A percentile compares a stretch with the other conserved stretches of the same genome.
phyloP scores from a whole-genome alignment of 1,139 yeast species.

The Geotrichum reessii region DNA sequence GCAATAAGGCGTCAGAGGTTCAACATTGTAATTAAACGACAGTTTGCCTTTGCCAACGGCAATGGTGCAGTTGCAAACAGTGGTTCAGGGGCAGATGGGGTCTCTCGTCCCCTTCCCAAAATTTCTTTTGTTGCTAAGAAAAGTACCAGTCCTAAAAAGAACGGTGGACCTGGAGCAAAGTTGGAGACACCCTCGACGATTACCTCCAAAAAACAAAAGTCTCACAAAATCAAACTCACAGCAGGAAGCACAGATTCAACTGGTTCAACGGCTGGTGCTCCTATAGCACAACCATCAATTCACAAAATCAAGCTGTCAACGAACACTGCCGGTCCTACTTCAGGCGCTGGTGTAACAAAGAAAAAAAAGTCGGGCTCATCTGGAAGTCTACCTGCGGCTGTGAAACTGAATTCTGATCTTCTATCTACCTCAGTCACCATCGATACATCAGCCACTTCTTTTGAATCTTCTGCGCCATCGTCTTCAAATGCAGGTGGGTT shows the following conservation, averaged over 20 bases:
- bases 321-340: not conserved
- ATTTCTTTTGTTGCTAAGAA: slow-evolving; percentile 17
- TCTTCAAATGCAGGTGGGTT: slow-evolving; percentile 1
- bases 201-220: not conserved
- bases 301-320: slow-evolving; percentile 7
- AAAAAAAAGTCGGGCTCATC: not conserved
- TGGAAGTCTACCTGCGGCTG: not conserved
- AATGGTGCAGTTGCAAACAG: not conserved
- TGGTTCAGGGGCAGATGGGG: not conserved
- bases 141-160: not conserved
- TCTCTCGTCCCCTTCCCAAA: slow-evolving; percentile 6
- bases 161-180: not conserved
- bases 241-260: not conserved
- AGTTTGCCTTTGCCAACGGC: not conserved
- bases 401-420: not conserved
- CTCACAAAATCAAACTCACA: not conserved
- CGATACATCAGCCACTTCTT: not conserved
- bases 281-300: not conserved
- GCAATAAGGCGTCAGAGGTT: slow-evolving; percentile 51
- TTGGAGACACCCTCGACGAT: not conserved
- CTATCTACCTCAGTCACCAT: not conserved
- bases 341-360: slow-evolving; percentile 3
- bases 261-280: not conserved
- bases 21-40: slow-evolving; percentile 34
- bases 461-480: slow-evolving; percentile 4